Conservation (phyloP, 306 rosid species). For the Inga oerstediana region DNA sequence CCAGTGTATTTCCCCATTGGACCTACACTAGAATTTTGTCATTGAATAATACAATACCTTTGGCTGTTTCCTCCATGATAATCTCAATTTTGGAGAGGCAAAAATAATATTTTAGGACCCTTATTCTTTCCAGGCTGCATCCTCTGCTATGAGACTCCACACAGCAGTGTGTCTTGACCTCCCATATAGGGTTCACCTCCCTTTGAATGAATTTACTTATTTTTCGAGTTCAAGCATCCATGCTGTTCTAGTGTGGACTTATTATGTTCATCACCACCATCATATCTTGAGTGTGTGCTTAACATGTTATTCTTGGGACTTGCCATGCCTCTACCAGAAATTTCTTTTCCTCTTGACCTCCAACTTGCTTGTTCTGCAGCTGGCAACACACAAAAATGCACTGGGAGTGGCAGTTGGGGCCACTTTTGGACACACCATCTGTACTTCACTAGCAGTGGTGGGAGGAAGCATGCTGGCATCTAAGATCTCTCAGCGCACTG, state of each 20-base stretch:
- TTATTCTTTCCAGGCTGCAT: background rate
- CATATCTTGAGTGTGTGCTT: background rate
- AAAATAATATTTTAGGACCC: background rate
- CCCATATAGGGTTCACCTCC: background rate
- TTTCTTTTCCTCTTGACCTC: background rate
- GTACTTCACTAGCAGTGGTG: conserved; percentile 93
- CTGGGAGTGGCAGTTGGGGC: conserved; percentile 95
- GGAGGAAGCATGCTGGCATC: conserved; percentile 99
- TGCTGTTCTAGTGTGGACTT: background rate
- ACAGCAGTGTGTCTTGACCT: background rate
- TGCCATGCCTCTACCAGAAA: background rate
- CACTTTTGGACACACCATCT: conserved; percentile 89
- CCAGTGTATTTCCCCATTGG: background rate
- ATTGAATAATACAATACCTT: background rate
- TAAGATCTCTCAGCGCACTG: conserved; percentile 93
- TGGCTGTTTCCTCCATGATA: background rate
- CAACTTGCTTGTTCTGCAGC: conserved; percentile 46
- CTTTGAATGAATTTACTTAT: background rate
- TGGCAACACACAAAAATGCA: conserved; percentile 97
- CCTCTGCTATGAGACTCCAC: background rate
- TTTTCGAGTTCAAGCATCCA: background rate
- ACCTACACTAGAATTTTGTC: background rate
- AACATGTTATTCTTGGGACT: background rate
- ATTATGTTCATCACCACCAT: background rate
- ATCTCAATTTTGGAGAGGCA: background rate